phyloP scores from a whole-genome alignment of 1,139 yeast genomes.

The Candida neerlandica region DNA sequence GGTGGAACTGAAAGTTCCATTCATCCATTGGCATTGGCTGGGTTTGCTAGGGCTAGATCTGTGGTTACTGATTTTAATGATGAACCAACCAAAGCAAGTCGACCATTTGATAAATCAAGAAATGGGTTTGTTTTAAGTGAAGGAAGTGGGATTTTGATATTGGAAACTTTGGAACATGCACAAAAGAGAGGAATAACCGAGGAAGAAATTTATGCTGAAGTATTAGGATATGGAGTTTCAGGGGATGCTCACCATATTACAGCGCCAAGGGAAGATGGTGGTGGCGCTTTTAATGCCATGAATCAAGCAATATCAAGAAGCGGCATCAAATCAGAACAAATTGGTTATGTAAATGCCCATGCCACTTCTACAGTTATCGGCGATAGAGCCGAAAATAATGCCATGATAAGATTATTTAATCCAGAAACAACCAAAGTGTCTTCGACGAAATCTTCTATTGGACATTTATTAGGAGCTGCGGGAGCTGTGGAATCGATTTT shows the following conservation, averaged over 20 bases:
- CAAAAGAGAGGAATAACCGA: slow-evolving; percentile 53
- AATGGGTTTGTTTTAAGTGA: slow-evolving; percentile 93
- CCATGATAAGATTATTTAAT: slow-evolving; percentile 59
- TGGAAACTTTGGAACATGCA: slow-evolving; percentile 83
- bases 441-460: slow-evolving; percentile 89
- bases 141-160: slow-evolving; percentile 80
- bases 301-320: slow-evolving; percentile 65
- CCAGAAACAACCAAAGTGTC: slow-evolving; percentile 52
- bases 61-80: slow-evolving; percentile 67
- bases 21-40: slow-evolving; percentile 87
- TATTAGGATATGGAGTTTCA: slow-evolving; percentile 84
- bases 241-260: slow-evolving; percentile 96
- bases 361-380: slow-evolving; percentile 94
- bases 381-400: slow-evolving; percentile 83
- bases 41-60: slow-evolving; percentile 89
- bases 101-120: slow-evolving; percentile 83
- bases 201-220: slow-evolving; percentile 72
- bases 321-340: slow-evolving; percentile 38
- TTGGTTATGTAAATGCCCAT: slow-evolving; percentile 90
- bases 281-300: slow-evolving; percentile 88
- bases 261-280: slow-evolving; percentile 81
- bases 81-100: slow-evolving; percentile 64
- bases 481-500: slow-evolving; percentile 92
- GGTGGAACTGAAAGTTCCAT: slow-evolving; percentile 91
- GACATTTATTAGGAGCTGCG: slow-evolving; percentile 94